Base-by-base conservation (phyloP, 108 stramenopile genomes). In the Hondaea fermentalgiana region DNA sequence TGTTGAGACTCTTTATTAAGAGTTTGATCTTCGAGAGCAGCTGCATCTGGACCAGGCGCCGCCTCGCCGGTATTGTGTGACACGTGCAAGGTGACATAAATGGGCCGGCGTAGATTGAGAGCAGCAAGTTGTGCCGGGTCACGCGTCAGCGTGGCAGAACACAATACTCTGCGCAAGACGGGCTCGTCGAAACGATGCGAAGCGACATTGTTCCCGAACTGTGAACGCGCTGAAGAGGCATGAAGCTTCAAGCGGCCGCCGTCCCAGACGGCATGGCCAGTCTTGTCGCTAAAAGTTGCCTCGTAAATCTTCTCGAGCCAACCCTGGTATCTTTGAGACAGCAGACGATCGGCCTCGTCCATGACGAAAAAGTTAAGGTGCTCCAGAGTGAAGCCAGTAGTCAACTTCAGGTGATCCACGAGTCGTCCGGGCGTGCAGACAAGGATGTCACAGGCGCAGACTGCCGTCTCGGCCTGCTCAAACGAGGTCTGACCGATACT, bases 291-390 rank as follows among this genome's bases (percentile, higher is more conserved):
- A 53, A 53, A 83, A 6, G 76, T 45, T 6, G 76, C 76, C 51
- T 83, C 76, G 51, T 83, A 83, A 53, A 83, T 83, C 28, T 47
- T 23, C 51, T 47, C n/a, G 12, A 83, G 76, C 76, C 76, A 83
- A 45, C 51, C 51, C 12, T 83, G 76, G 51, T 83, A 83, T 53
- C 76, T 12, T 23, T 47, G 51, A 47, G 49, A 47, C 19, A 83
- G 51, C 49, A 83, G 76, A 16, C 49, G 49, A 35, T 83, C 76
- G n/a, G 76, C 76, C 51, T 83, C 76, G 51, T 83, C 76, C 8
- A 83, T 35, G 25, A 83, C 76, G 19, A 83, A 83, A 83, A 83
- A 83, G 76, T 47, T 83, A 4, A 83, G 76, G 51, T 83, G 76
- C 28, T 83, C 76, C 28, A 83, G 49, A 6, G 76, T 83, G 5